Evolutionary conservation across 1,284 basidiomycete species (phyloP).

Genomic region (Cutaneotrichosporon cutaneum): DNA sequence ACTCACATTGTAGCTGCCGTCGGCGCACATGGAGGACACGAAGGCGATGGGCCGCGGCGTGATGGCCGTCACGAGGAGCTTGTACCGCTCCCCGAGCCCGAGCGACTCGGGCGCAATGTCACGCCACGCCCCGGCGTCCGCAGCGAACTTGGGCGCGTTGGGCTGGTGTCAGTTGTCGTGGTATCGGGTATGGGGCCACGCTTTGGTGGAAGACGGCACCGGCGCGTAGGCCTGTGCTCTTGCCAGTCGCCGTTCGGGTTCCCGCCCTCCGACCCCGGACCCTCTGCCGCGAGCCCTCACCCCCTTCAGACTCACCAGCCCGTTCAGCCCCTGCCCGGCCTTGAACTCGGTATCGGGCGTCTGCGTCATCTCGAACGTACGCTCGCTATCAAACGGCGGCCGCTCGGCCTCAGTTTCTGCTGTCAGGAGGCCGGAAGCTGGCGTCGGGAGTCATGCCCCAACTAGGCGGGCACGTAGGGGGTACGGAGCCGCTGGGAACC

Average conservation of each 20-base stretch:
- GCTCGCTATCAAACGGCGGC: slow-evolving; percentile 3
- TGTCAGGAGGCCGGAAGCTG: not conserved
- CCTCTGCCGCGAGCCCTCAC: too few species aligned
- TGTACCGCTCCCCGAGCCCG: slow-evolving; percentile 46
- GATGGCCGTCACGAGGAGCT: slow-evolving; percentile 22
- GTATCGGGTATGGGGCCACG: too few species aligned
- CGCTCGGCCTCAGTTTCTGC: slow-evolving; percentile 13
- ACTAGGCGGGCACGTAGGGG: too few species aligned
- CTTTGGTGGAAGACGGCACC: too few species aligned
- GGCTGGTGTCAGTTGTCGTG: slow-evolving; percentile 28
- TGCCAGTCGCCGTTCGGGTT: too few species aligned
- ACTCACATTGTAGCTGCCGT: slow-evolving; percentile 64
- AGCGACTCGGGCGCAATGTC: slow-evolving; percentile 59
- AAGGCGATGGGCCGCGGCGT: slow-evolving; percentile 70
- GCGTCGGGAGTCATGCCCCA: not conserved
- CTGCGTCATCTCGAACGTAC: slow-evolving; percentile 42
- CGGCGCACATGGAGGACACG: slow-evolving; percentile 62
- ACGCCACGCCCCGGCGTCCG: slow-evolving; percentile 60
- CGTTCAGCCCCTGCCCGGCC: slow-evolving; percentile 58
- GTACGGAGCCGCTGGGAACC: too few species aligned
- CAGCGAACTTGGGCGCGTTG: slow-evolving; percentile 50
- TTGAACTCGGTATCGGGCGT: slow-evolving; percentile 60
- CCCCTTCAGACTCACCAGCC: slow-evolving; percentile 39
- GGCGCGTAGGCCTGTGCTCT: too few species aligned
- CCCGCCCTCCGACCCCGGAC: too few species aligned